Base-by-base conservation (phyloP, 306 rosid species). In the Gleditsia sinensis region DNA sequence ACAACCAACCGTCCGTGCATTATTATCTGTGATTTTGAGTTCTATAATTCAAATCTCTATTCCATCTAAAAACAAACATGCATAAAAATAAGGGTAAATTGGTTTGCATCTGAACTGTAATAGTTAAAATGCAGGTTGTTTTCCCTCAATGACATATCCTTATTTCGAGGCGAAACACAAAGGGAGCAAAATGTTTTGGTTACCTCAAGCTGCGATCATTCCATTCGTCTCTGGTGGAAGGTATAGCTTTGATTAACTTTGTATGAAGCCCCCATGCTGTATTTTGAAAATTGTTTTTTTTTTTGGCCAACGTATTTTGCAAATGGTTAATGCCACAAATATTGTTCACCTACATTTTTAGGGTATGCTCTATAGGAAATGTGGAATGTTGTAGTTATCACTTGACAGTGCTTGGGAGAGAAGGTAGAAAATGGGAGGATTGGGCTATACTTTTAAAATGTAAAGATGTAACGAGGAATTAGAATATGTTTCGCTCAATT, bases 181-280 rank as follows among this genome's bases (percentile, higher is more conserved):
- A 76, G 72, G 66, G 72, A 76, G 50, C 84, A 84, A 68, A 84
- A 84, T 37, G 55, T 89, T 77, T 82, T 91, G 86, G 90, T 83
- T 50, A 87, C 98, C 48, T 93, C 98, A 51, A 91, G 98, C 80
- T 83, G 89, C 6, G 98, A 93, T 72, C 98, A 63, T 76, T 76
- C 95, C 42, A 87, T 91, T 77, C 89, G 95, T n/a, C 56, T 93
- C 21, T 93, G 97, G 96, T 75, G 85, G 91, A 90, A 90, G 98
- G 98, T 92, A 90, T 27, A 33, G 2, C 65, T 45, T 80, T 55
- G 51, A 20, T 40, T 58, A 57, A 64, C 23, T 21, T 63, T 64
- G 16, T 76, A 34, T 42, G 32, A 49, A 39, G 16, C 45, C 69
- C 56, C 67, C 60, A 7, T 64, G 65, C 61, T 27, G 3, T 33